Base-by-base conservation (phyloP, 2,329 filamentous ascomycete genomes). In the Xylaria polymorpha region DNA sequence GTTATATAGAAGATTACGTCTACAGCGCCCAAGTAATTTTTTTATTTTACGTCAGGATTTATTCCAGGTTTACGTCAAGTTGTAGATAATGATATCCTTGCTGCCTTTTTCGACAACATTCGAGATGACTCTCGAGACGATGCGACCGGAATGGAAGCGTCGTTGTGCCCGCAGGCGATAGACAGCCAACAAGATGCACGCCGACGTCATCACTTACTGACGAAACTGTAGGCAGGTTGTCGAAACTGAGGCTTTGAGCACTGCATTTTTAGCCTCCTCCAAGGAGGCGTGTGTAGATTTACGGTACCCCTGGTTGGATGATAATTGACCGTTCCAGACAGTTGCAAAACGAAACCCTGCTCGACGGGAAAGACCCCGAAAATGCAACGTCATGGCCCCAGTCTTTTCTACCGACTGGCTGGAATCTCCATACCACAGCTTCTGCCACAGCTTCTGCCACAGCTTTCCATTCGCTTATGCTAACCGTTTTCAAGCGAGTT, bases 31-130 rank as follows among this genome's bases (percentile, higher is more conserved):
- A 29, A 29, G 25, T 29, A 4, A 29, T 29, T 29, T 29, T 29
- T 4, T 29, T 29, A 3, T 29, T 29, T 29, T 4, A 29, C 25
- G 25, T 29, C 3, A 29, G 25, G 25, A 4, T 29, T 29, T 29
- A 29, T 29, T 29, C 25, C 25, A 29, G 18, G 3, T 14, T 44
- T 9, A 44, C n/a, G n/a, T n/a, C n/a, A n/a, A n/a, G n/a, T n/a
- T 10, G 10, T 48, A 9, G 50, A 18, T 53, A 32, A 53, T 32
- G 25, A 10, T 48, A 59, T 59, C 55, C 43, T 37, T 53, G 55
- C 57, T 29, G 18, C 20, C 12, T 14, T 35, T 60, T 56, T 59
- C 65, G 57, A 70, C 68, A 37, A 65, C 65, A 65, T 48, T 65
- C 64, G 48, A 61, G 50, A 59, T 29, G 29, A 4, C 57, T 64